A percentile compares a stretch with the other conserved stretches of the same genome.
Evolutionary conservation across 495 filamentous ascomycete species (phyloP).

Genomic region (Aspergillus conjunctus): DNA sequence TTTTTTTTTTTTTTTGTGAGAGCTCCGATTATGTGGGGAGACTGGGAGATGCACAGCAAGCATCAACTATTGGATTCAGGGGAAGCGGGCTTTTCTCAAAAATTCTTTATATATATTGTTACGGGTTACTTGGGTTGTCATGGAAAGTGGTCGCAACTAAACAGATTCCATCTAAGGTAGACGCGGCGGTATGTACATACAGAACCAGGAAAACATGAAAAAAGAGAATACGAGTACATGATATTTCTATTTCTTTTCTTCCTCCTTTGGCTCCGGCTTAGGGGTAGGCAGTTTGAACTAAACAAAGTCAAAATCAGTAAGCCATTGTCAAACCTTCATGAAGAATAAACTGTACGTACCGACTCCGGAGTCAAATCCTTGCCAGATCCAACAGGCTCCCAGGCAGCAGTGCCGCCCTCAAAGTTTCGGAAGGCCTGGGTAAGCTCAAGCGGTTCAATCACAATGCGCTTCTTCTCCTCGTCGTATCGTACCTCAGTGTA

Average conservation of each 20-base stretch:
- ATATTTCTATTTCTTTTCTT: constrained; percentile 85
- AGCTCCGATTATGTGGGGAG: no score
- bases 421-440: constrained; percentile 99
- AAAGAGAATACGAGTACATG: constrained; percentile 45
- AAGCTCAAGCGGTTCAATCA: constrained; percentile 94
- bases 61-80: no score
- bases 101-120: no score
- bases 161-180: constrained; percentile 37
- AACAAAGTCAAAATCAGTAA: constrained; percentile 19
- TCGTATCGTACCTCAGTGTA: constrained; percentile 98
- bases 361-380: constrained; percentile 77
- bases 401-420: constrained; percentile 70
- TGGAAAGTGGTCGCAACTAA: constrained; percentile 9
- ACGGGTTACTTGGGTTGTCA: not conserved
- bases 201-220: constrained; percentile 33
- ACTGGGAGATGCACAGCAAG: no score
- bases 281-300: constrained; percentile 91
- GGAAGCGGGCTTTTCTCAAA: no score
- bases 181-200: constrained; percentile 48
- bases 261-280: constrained; percentile 87
- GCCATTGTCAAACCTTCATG: not conserved
- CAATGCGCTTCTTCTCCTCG: constrained; percentile 99
- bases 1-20: not conserved
- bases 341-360: constrained; percentile 37
- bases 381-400: constrained; percentile 91